Evolutionary conservation across 768 basidiomycete species (phyloP), one percentile per base, ranked within the genome.

Genomic region (Pholiota molesta): DNA sequence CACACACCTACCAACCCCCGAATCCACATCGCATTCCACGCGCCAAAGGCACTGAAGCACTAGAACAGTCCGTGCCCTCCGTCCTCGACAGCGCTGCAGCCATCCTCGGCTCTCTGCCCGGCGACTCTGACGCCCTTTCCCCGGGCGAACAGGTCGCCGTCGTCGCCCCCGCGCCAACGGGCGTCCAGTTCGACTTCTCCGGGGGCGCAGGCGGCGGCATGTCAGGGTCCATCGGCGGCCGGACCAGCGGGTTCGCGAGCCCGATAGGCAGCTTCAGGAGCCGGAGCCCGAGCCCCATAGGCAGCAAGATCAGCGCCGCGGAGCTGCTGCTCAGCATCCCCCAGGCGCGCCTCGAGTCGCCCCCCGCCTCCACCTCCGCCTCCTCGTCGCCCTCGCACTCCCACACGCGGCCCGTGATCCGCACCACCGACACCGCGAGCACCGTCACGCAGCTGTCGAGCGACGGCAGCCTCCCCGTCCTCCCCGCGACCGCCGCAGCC

Each of bases 41-140:
- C 42, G 85, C 87, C 19, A 90, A 90, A 72, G 79, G 80, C 35
- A 89, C 89, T 0, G 91, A 91, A 61, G 83, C 87, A 5, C 80
- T 94, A 49, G 92, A 95, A 52, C 86, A 88, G 56, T 79, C 83
- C n/a, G 90, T 93, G 3, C 94, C 94, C 5, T 90, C 91, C 6
- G 94, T 95, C 1, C 81, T 96, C 51, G 92, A 94, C 67, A 87
- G 86, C 61, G 94, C 94, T 2, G 91, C 93, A 1, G 84, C 88
- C 21, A 83, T 93, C 31, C 83, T 95, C 39, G 72, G 86, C 5
- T 76, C 62, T 8, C 54, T 67, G 29, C 42, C 77, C 4, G 65
- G 74, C 65, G 66, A 75, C 65, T 62, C 78, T 71, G 58, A 78
- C 39, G 82, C 83, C 65, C 47, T 49, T 5, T 8, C 23, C 19